A percentile compares a stretch with the other conserved stretches of the same genome.
phyloP scores from a whole-genome alignment of 495 filamentous ascomycete genomes.

The Parmelia sp. region DNA sequence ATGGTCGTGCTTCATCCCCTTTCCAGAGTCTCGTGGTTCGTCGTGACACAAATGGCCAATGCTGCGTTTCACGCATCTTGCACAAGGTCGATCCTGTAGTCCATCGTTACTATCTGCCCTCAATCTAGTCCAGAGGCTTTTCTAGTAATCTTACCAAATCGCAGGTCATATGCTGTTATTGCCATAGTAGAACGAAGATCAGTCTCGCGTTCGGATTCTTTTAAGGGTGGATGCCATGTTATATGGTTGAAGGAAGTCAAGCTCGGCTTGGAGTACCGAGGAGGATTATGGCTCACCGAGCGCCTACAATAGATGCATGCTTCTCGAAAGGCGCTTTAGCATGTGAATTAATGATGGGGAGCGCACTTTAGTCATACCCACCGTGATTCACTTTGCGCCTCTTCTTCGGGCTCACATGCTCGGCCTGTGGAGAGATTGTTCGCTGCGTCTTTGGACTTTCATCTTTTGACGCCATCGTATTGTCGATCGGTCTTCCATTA shows the following conservation, averaged over 20 bases:
- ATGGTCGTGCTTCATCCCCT: slow-evolving; percentile 65
- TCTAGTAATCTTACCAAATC: slow-evolving; percentile 73
- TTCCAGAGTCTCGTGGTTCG: slow-evolving; percentile 76
- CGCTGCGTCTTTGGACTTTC: slow-evolving; percentile 20
- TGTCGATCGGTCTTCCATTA: slow-evolving; percentile 17
- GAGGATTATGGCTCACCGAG: slow-evolving; percentile 65
- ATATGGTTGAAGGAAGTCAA: background rate
- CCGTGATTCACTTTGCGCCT: slow-evolving; percentile 99
- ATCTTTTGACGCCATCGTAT: slow-evolving; percentile 23
- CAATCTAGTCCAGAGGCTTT: background rate
- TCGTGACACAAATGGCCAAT: slow-evolving; percentile 99
- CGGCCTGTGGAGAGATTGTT: slow-evolving; percentile 15
- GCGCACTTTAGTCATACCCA: slow-evolving; percentile 41
- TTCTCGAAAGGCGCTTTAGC: slow-evolving; percentile 39
- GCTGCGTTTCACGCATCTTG: slow-evolving; percentile 96
- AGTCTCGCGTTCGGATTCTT: slow-evolving; percentile 11
- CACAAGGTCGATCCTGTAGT: slow-evolving; percentile 83
- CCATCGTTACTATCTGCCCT: background rate
- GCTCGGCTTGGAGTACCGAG: slow-evolving; percentile 13
- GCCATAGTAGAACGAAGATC: slow-evolving; percentile 37
- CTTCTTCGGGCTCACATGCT: slow-evolving; percentile 73
- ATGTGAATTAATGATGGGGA: slow-evolving; percentile 21
- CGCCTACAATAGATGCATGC: slow-evolving; percentile 98
- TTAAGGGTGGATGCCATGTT: background rate
- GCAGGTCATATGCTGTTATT: slow-evolving; percentile 93